Evolutionary conservation across 441 rosid genomes (phyloP).

Genomic region (Biscutella laevigata): DNA sequence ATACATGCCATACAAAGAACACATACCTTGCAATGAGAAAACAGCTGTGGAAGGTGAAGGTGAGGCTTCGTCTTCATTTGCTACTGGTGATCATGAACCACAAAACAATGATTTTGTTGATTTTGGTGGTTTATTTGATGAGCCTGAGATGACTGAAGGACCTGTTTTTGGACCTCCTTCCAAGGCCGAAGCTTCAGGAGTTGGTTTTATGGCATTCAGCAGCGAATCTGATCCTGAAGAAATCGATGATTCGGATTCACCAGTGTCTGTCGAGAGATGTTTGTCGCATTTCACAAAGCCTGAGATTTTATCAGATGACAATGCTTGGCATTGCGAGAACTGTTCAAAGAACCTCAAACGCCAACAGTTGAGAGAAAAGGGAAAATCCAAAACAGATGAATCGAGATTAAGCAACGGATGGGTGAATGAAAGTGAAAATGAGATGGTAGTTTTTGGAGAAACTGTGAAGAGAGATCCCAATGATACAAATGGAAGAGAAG

Average conservation of each 20-base stretch:
- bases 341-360: slow-evolving; percentile 47
- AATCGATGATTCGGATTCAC: slow-evolving; percentile 75
- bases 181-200: slow-evolving; percentile 34
- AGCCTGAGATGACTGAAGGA: slow-evolving; percentile 56
- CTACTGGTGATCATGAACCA: slow-evolving; percentile 35
- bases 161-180: slow-evolving; percentile 56
- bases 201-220: slow-evolving; percentile 29
- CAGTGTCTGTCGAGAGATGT: slow-evolving; percentile 83
- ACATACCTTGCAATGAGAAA: slow-evolving; percentile 26
- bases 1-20: slow-evolving; percentile 66
- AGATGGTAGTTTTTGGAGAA: slow-evolving; percentile 18
- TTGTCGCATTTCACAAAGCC: slow-evolving; percentile 70
- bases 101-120: slow-evolving; percentile 58
- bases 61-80: slow-evolving; percentile 45
- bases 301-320: slow-evolving; percentile 74
- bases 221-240: slow-evolving; percentile 96
- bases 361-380: slow-evolving; percentile 35
- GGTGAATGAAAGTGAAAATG: slow-evolving; percentile 34
- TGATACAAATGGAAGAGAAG: slow-evolving; percentile 28
- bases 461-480: slow-evolving; percentile 7
- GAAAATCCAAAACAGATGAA: slow-evolving; percentile 25
- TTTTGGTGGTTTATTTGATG: slow-evolving; percentile 77
- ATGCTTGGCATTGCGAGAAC: slow-evolving; percentile 92
- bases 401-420: slow-evolving; percentile 23
- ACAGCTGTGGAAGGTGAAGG: slow-evolving; percentile 30